Evolutionary conservation across 2,329 filamentous ascomycete species (phyloP), one percentile per base, ranked within the genome.

Genomic region (Esteya vermicola): DNA sequence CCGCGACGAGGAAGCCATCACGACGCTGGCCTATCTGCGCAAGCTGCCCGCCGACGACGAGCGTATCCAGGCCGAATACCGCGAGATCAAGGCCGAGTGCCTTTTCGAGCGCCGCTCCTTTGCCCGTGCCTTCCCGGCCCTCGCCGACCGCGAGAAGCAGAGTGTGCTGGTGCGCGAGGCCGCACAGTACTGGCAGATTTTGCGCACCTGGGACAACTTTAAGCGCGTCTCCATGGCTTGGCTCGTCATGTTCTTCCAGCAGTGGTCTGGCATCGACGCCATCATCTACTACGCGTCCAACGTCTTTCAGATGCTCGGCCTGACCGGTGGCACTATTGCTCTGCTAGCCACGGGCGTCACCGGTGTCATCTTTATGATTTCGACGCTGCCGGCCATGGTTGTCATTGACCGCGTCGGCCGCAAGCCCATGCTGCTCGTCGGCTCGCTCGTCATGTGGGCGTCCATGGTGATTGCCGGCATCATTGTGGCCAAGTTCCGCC

Each of bases 401-500:
- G 81, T 70, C 52, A 71, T 81, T 40, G 78, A 82, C 51, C 68
- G 69, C 19, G 57, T 75, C 4, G 77, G 77, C 6, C 67, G 77
- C 14, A 78, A 77, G 50, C 72, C 74, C 0, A 65, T 79, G 1
- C 62, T 81, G 1, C 66, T 70, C 4, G 59, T 74, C 20, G 78
- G 81, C 10, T 78, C 77, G 0, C 61, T 82, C 14, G 78, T 77
- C 6, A 85, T 85, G 79, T 75, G 67, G 0, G 60, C 65, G 6
- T 83, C 75, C 50, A 79, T 84, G 52, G 70, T 84, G 47, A 78
- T 84, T 49, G 76, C 84, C 42, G 78, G 78, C 1, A 65, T 74
- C 28, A 80, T 85, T 42, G 68, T 79, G 6, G 81, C 75, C 23
- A 72, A 65, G 46, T 75, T 77, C 51, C 59, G 72, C 14, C 53